Conservation (phyloP, 2,329 filamentous ascomycete genomes). For the Colletotrichum orchidophilum region DNA sequence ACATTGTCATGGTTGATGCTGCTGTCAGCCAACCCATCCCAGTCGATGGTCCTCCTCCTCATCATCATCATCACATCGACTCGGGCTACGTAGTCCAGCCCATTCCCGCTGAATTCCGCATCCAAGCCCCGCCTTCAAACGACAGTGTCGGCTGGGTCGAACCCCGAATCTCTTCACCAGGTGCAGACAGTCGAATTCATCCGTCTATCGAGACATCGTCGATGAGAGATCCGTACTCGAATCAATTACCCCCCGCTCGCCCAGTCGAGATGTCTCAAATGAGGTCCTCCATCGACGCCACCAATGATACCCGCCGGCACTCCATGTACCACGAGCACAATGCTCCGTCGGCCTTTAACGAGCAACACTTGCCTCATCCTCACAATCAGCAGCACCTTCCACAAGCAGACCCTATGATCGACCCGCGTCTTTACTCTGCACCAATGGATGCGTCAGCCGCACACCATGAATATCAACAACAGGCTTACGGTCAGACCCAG, state of each 20-base stretch:
- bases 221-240: constrained; percentile 9
- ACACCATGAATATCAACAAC: constrained; percentile 28
- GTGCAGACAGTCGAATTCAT: constrained; percentile 11
- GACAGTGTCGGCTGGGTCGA: constrained; percentile 18
- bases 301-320: constrained; percentile 27
- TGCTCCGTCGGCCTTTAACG: constrained; percentile 14
- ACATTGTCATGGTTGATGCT: constrained; percentile 16
- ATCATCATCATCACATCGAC: constrained; percentile 18
- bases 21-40: background rate
- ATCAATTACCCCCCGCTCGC: constrained; percentile 28
- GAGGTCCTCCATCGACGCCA: constrained; percentile 21
- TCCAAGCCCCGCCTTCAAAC: constrained; percentile 5
- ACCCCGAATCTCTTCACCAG: constrained; percentile 24
- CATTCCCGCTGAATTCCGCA: constrained; percentile 9
- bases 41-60: constrained; percentile 2
- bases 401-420: constrained; percentile 25
- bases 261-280: constrained; percentile 32
- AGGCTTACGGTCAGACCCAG: constrained; percentile 22
- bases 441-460: constrained; percentile 26
- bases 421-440: constrained; percentile 30
- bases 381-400: constrained; percentile 24
- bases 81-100: constrained; percentile 17
- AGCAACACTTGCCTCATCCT: constrained; percentile 25
- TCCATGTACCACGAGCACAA: constrained; percentile 30
- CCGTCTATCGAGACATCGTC: constrained; percentile 12